phyloP scores from a whole-genome alignment of 768 basidiomycete species.

The Boletales sp. region DNA sequence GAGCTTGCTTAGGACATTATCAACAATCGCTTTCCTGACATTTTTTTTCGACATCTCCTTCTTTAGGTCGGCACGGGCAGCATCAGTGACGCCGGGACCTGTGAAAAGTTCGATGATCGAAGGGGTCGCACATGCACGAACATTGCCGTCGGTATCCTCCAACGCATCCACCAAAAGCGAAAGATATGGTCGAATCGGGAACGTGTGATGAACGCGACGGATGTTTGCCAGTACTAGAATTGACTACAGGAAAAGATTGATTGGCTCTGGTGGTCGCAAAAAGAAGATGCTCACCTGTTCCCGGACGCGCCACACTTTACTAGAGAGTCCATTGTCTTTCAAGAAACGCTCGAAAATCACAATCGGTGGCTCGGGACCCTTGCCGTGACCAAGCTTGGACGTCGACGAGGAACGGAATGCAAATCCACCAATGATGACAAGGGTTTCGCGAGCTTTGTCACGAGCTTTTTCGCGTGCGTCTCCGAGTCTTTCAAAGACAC shows the following conservation, averaged over 20 bases:
- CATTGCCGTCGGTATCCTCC: slow-evolving; percentile 87
- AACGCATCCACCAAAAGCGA: slow-evolving; percentile 76
- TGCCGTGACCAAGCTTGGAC: slow-evolving; percentile 48
- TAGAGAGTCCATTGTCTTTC: slow-evolving; percentile 67
- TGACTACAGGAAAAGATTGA: slow-evolving; percentile 35
- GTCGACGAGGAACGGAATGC: slow-evolving; percentile 57
- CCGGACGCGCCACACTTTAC: slow-evolving; percentile 82
- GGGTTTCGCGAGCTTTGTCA: slow-evolving; percentile 68
- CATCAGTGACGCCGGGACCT: slow-evolving; percentile 75
- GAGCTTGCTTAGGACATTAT: slow-evolving; percentile 69
- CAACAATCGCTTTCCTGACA: slow-evolving; percentile 84
- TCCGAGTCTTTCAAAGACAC: slow-evolving; percentile 78
- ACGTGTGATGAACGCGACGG: slow-evolving; percentile 64
- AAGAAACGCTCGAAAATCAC: slow-evolving; percentile 68
- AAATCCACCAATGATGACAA: slow-evolving; percentile 72
- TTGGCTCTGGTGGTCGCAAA: neutral
- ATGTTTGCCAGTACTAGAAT: slow-evolving; percentile 70
- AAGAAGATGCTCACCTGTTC: slow-evolving; percentile 65
- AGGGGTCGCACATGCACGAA: slow-evolving; percentile 80
- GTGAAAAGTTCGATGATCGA: slow-evolving; percentile 85
- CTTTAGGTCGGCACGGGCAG: slow-evolving; percentile 90
- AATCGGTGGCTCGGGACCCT: slow-evolving; percentile 66
- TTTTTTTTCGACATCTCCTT: slow-evolving; percentile 84
- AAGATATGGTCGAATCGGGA: slow-evolving; percentile 81
- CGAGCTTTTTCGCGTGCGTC: slow-evolving; percentile 70